Evolutionary conservation across 2,329 filamentous ascomycete genomes (phyloP).

Genomic region (Macrophomina pseudophaseolina): DNA sequence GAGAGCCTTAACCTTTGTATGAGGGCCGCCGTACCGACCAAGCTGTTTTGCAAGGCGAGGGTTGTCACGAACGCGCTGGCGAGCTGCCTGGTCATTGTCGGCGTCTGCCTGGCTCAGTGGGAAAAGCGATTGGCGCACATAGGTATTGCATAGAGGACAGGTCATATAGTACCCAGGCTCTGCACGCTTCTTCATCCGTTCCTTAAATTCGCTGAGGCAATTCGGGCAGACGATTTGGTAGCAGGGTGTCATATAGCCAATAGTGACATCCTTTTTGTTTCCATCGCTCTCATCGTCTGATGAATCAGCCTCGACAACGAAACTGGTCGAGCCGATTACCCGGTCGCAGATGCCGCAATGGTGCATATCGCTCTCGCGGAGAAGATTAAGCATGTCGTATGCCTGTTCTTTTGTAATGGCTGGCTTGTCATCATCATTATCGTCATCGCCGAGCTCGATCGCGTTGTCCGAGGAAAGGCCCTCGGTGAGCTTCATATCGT

Average conservation of each 20-base stretch:
- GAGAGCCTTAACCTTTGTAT: conserved; percentile 88
- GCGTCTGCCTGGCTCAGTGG: conserved; percentile 67
- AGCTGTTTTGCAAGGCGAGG: conserved; percentile 64
- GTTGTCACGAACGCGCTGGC: conserved; percentile 61
- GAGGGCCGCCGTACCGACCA: conserved; percentile 78
- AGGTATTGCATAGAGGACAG: conserved; percentile 72
- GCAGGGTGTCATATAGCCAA: conserved; percentile 84
- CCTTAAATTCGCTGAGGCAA: conserved; percentile 69
- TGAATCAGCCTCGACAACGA: conserved; percentile 47
- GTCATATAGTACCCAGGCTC: conserved; percentile 55
- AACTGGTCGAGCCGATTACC: conserved; percentile 61
- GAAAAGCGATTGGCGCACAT: conserved; percentile 69
- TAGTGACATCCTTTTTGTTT: conserved; percentile 58
- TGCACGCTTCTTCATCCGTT: conserved; percentile 48
- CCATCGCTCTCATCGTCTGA: conserved; percentile 60
- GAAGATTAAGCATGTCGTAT: conserved; percentile 83
- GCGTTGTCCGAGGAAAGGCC: conserved; percentile 83
- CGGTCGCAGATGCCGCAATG: conserved; percentile 72
- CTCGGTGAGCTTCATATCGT: conserved; percentile 79
- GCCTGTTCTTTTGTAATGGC: conserved; percentile 72
- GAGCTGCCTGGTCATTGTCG: conserved; percentile 56
- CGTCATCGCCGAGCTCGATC: conserved; percentile 86
- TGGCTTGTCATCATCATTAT: conserved; percentile 63
- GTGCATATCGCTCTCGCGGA: conserved; percentile 81
- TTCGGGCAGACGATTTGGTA: conserved; percentile 81